phyloP scores from a whole-genome alignment of 148 eudicot species.

The Arctostaphylos glauca region DNA sequence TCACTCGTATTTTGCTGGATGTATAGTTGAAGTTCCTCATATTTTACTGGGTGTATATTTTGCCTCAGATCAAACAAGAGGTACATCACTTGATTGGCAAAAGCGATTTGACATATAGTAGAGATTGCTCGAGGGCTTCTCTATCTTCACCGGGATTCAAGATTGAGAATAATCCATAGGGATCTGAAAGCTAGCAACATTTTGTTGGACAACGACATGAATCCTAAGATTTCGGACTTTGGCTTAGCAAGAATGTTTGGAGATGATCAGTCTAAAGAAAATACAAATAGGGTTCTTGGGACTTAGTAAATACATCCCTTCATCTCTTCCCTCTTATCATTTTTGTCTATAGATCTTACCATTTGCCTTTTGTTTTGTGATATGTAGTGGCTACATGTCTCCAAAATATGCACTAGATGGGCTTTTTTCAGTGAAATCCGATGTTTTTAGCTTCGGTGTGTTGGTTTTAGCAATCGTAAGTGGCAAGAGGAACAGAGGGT shows the following conservation, averaged over 20 bases:
- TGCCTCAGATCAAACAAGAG: constrained; percentile 20
- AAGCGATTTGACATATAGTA: constrained; percentile 25
- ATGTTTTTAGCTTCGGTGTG: constrained; percentile 24
- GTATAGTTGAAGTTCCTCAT: not conserved
- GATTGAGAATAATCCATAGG: constrained; percentile 38
- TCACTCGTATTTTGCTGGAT: not conserved
- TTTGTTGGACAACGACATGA: too few species aligned
- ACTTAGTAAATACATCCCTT: constrained; percentile 22
- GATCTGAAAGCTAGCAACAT: constrained; percentile 39
- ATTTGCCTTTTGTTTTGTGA: not conserved
- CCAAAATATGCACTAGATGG: constrained; percentile 25
- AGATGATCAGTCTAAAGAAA: not conserved
- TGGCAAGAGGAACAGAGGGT: constrained; percentile 21
- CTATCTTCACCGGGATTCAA: constrained; percentile 38
- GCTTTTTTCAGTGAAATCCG: constrained; percentile 21
- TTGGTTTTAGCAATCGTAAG: constrained; percentile 16
- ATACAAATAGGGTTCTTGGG: constrained; percentile 20
- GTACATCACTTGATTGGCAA: constrained; percentile 21
- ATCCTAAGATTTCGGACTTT: constrained; percentile 23
- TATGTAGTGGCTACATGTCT: constrained; percentile 28
- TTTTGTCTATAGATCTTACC: not conserved
- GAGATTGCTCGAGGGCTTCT: constrained; percentile 36
- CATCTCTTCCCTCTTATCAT: not conserved
- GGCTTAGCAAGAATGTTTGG: too few species aligned
- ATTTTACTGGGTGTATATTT: too few species aligned